Conservation (phyloP, 2,329 filamentous ascomycete species). For the Penicillium sp. region DNA sequence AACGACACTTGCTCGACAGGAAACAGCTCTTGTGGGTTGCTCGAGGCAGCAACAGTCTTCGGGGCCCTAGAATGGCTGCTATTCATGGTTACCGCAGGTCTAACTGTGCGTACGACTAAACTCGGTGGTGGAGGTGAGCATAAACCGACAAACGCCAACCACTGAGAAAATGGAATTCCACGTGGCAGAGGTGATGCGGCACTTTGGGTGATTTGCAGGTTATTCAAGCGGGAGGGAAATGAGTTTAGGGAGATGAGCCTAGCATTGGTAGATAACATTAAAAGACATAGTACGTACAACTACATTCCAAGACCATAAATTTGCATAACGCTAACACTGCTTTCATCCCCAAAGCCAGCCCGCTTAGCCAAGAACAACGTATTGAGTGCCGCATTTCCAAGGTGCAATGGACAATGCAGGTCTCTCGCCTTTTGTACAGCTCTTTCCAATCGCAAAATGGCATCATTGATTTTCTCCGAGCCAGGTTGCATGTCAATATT, state of each 20-base stretch:
- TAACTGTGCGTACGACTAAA: not conserved
- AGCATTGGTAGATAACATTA: not conserved
- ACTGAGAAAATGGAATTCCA: too few relatives aligned
- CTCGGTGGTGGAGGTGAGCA: too few relatives aligned
- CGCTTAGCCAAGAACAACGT: slow-evolving; percentile 34
- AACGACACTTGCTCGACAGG: not conserved
- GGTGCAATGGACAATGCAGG: slow-evolving; percentile 38
- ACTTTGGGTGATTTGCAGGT: too few relatives aligned
- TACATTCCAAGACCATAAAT: slow-evolving; percentile 18
- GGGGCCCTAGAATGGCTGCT: not conserved
- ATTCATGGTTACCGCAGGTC: not conserved
- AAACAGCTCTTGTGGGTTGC: not conserved
- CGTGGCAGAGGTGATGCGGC: too few relatives aligned
- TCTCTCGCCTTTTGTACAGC: slow-evolving; percentile 46
- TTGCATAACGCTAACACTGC: slow-evolving; percentile 34
- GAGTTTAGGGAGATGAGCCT: too few relatives aligned
- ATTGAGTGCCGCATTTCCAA: slow-evolving; percentile 39
- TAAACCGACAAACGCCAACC: too few relatives aligned
- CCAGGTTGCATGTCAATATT: slow-evolving; percentile 27
- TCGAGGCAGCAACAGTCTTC: not conserved
- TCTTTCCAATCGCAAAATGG: slow-evolving; percentile 38
- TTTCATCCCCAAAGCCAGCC: slow-evolving; percentile 30
- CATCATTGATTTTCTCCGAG: slow-evolving; percentile 39
- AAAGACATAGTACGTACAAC: not conserved
- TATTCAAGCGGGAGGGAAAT: too few relatives aligned